Conservation (phyloP, 2,329 filamentous ascomycete species). For the Neonectria sp. region DNA sequence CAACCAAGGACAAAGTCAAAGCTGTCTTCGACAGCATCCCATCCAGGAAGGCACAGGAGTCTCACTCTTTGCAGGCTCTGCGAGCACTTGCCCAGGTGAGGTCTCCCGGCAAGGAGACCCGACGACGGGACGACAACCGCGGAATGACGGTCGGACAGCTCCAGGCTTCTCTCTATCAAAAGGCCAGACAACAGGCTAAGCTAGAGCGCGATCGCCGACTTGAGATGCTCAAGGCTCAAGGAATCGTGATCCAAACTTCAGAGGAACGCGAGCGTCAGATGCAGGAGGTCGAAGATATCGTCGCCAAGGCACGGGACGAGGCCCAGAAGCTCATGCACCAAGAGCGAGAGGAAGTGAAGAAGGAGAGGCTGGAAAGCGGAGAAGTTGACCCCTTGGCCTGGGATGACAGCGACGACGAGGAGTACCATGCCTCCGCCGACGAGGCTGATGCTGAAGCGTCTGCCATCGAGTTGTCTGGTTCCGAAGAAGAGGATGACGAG, state of each 20-base stretch:
- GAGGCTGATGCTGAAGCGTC: slow-evolving; percentile 57
- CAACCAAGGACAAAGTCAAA: slow-evolving; percentile 67
- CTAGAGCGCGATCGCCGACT: slow-evolving; percentile 83
- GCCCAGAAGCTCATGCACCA: slow-evolving; percentile 80
- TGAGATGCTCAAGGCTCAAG: slow-evolving; percentile 82
- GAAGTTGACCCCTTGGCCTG: slow-evolving; percentile 67
- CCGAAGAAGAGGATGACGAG: slow-evolving; percentile 57
- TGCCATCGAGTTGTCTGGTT: slow-evolving; percentile 61
- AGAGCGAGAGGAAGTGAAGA: slow-evolving; percentile 82
- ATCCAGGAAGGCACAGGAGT: slow-evolving; percentile 73
- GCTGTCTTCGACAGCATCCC: slow-evolving; percentile 81
- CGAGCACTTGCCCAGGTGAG: slow-evolving; percentile 81
- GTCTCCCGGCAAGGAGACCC: slow-evolving; percentile 70
- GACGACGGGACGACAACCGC: slow-evolving; percentile 60
- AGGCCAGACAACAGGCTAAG: slow-evolving; percentile 85
- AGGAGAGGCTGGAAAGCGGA: slow-evolving; percentile 66
- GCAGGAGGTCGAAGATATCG: slow-evolving; percentile 87
- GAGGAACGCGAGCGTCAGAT: slow-evolving; percentile 90
- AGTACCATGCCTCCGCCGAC: slow-evolving; percentile 58
- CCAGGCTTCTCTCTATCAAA: slow-evolving; percentile 76
- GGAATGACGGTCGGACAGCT: slow-evolving; percentile 80
- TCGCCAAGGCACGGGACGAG: slow-evolving; percentile 87
- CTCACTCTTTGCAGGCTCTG: slow-evolving; percentile 76
- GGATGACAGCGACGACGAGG: slow-evolving; percentile 71
- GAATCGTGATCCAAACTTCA: slow-evolving; percentile 84